These are phyloP conservation scores for Sporothrix humicola DNA, from an alignment of 2,329 filamentous ascomycete genomes.

Conservation along the genomic window DNA sequence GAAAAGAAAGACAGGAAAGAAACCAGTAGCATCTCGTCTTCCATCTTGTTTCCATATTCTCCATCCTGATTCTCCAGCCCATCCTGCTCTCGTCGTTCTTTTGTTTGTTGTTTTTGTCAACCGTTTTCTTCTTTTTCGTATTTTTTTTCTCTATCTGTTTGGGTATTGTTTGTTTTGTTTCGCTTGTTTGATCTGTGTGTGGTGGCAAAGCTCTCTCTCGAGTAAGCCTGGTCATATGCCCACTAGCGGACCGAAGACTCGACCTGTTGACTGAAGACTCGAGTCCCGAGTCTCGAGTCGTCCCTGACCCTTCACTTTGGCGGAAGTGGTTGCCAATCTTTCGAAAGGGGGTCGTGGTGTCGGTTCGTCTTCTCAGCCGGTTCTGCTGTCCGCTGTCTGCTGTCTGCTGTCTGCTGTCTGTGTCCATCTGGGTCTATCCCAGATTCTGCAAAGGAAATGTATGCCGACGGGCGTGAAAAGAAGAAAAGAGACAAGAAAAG, in stretches of 20 bases:
- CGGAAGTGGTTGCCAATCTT: conserved; percentile 28
- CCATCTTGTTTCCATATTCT: not conserved
- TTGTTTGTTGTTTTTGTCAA: conserved; percentile 13
- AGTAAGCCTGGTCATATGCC: not conserved
- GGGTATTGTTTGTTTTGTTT: not conserved
- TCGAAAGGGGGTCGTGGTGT: conserved; percentile 25
- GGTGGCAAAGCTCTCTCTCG: conserved; percentile 3
- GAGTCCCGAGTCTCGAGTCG: too few species aligned
- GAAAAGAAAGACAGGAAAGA: too few species aligned
- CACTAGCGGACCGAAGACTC: not conserved
- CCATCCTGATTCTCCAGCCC: too few species aligned
- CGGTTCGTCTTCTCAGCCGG: too few species aligned
- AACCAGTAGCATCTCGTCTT: too few species aligned
- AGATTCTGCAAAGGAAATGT: not conserved
- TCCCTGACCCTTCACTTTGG: conserved; percentile 16
- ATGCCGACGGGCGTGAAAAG: not conserved
- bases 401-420: not conserved
- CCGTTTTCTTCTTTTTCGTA: not conserved
- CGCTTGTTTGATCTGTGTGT: not conserved
- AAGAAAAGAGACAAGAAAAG: not conserved
- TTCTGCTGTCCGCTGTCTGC: not conserved
- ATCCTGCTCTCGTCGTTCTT: too few species aligned
- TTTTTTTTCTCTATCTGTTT: not conserved
- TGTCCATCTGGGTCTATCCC: not conserved
- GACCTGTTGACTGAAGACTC: too few species aligned